phyloP scores from a whole-genome alignment of 805 yeast genomes.

The Metschnikowia lunata region DNA sequence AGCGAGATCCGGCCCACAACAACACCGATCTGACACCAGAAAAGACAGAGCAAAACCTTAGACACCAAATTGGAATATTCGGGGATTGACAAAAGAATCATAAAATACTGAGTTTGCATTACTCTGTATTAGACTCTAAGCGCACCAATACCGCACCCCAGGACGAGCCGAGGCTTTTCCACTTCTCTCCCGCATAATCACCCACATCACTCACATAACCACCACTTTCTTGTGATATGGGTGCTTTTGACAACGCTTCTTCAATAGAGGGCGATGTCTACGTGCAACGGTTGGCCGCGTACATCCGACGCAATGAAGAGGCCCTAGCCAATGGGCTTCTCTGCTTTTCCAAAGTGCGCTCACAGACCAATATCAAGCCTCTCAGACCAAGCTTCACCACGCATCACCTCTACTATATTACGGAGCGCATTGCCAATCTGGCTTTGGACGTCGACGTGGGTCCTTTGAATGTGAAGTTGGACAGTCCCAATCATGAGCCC shows the following conservation, averaged over 20 bases:
- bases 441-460: slow-evolving; percentile 51
- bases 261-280: slow-evolving; percentile 55
- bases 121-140: too few species aligned
- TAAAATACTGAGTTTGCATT: too few species aligned
- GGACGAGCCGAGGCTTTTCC: not conserved
- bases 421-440: slow-evolving; percentile 53
- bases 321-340: slow-evolving; percentile 56
- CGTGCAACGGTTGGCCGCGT: slow-evolving; percentile 49
- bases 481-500: slow-evolving; percentile 51
- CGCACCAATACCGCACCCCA: too few species aligned
- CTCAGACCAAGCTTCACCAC: slow-evolving; percentile 54
- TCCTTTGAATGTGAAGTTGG: slow-evolving; percentile 56
- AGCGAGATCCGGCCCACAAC: slow-evolving; percentile 4
- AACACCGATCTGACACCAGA: slow-evolving; percentile 5
- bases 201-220: not conserved
- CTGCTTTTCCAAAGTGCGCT: slow-evolving; percentile 42
- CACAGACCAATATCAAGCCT: slow-evolving; percentile 40
- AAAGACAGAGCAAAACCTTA: too few species aligned
- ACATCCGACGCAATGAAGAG: slow-evolving; percentile 52
- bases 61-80: too few species aligned
- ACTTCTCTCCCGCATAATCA: not conserved
- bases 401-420: slow-evolving; percentile 58
- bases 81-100: too few species aligned
- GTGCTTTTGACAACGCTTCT: slow-evolving; percentile 24
- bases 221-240: slow-evolving; percentile 6